Evolutionary conservation across 192 early-diverging fungal genomes (phyloP).

Genomic region (Linnemannia schmuckeri): DNA sequence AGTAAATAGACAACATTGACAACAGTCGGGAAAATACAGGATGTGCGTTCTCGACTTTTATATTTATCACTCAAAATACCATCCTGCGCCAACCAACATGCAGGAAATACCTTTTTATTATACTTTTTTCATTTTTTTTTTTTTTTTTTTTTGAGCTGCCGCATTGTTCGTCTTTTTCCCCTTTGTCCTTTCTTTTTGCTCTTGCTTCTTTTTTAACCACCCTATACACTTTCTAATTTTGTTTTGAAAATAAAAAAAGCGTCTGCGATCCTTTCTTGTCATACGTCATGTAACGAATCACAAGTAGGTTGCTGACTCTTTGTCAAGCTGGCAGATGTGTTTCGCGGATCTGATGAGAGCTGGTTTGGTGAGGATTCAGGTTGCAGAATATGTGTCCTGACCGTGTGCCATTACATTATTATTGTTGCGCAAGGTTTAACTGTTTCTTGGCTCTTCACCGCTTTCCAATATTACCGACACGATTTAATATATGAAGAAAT

Average conservation of each 20-base stretch:
- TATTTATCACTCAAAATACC: constrained; percentile 1
- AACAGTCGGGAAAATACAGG: neutral
- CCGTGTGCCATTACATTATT: too few relatives aligned
- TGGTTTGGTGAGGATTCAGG: too few relatives aligned
- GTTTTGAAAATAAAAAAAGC: constrained; percentile 2
- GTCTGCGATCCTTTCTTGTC: constrained; percentile 1
- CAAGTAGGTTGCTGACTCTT: too few relatives aligned
- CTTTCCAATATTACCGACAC: too few relatives aligned
- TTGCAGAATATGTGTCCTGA: too few relatives aligned
- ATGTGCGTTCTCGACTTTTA: neutral
- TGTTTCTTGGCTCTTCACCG: too few relatives aligned
- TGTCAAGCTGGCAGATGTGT: too few relatives aligned
- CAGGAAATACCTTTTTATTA: neutral
- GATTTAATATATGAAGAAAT: too few relatives aligned
- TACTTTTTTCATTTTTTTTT: neutral
- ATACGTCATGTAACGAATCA: neutral
- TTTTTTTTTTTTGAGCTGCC: neutral
- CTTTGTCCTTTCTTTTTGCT: neutral
- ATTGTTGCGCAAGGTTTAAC: too few relatives aligned
- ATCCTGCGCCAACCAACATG: neutral
- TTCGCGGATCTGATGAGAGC: too few relatives aligned
- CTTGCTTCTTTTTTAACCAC: neutral
- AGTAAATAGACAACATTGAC: neutral
- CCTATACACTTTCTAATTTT: neutral
- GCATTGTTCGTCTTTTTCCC: neutral